Evolutionary conservation across 1,139 yeast genomes (phyloP).

Genomic region (Taphrina confusa): DNA sequence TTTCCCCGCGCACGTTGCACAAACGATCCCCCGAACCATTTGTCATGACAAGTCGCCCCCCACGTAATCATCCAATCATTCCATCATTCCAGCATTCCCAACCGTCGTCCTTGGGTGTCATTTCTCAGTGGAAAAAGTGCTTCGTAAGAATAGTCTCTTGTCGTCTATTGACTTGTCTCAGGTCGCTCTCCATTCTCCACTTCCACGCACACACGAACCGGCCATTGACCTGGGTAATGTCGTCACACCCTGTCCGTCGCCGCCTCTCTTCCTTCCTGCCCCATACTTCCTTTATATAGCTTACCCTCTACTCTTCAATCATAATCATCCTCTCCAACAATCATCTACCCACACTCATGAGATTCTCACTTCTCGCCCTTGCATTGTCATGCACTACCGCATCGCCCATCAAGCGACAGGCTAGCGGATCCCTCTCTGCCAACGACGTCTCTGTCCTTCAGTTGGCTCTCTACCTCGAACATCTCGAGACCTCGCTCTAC

Average conservation of each 20-base stretch:
- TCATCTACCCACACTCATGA: slow-evolving; percentile 1
- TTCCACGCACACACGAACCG: too few species aligned
- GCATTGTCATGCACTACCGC: slow-evolving; percentile 12
- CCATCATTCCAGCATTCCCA: not conserved
- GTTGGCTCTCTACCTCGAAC: slow-evolving; percentile 40
- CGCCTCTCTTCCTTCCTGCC: too few species aligned
- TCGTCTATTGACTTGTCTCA: too few species aligned
- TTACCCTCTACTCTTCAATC: too few species aligned
- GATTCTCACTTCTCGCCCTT: slow-evolving; percentile 15
- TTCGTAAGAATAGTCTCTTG: too few species aligned
- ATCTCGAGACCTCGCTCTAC: slow-evolving; percentile 40
- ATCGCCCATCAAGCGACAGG: slow-evolving; percentile 23
- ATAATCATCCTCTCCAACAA: too few species aligned
- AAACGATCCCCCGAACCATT: not conserved
- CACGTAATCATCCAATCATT: not conserved
- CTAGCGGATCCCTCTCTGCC: slow-evolving; percentile 5
- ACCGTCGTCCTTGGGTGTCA: too few species aligned
- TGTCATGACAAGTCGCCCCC: not conserved
- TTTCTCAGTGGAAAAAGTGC: too few species aligned
- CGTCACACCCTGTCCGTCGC: too few species aligned
- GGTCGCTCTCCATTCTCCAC: too few species aligned
- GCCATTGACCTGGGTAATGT: too few species aligned
- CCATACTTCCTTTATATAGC: too few species aligned
- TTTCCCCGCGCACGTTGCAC: not conserved
- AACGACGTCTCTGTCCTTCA: slow-evolving; percentile 39